Conservation (phyloP, 2,329 filamentous ascomycete species). For the Penicillium sp. region DNA sequence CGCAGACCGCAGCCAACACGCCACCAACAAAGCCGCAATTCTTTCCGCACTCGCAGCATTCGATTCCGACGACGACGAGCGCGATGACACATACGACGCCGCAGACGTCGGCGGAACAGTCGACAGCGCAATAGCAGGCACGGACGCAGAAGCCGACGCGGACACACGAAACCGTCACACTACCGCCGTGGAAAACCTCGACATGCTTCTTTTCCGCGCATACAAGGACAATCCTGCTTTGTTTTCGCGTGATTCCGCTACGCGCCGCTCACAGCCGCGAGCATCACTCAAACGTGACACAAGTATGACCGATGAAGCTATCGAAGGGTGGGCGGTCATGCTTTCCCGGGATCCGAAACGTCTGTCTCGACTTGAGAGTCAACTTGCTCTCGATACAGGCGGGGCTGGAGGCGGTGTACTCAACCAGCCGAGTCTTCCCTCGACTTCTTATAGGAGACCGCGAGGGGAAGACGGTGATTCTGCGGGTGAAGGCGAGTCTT, state of each 20-base stretch:
- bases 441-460: constrained; percentile 57
- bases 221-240: constrained; percentile 60
- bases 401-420: constrained; percentile 23
- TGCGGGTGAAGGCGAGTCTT: constrained; percentile 47
- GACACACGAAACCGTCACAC: constrained; percentile 24
- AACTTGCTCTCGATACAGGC: constrained; percentile 60
- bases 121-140: constrained; percentile 51
- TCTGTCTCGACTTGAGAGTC: constrained; percentile 63
- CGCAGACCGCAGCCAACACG: constrained; percentile 54
- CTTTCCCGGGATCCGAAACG: constrained; percentile 64
- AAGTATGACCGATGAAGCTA: constrained; percentile 84
- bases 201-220: constrained; percentile 66
- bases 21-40: constrained; percentile 76
- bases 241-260: constrained; percentile 67
- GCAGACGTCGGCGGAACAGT: constrained; percentile 87
- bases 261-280: constrained; percentile 59
- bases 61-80: constrained; percentile 90
- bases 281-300: constrained; percentile 65
- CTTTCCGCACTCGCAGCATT: constrained; percentile 81
- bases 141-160: constrained; percentile 53
- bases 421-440: constrained; percentile 57
- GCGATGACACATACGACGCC: constrained; percentile 92
- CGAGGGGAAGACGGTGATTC: constrained; percentile 31
- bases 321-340: constrained; percentile 94
- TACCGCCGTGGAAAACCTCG: constrained; percentile 43